A percentile compares a stretch with the other conserved stretches of the same genome.
Evolutionary conservation across 164 flowering plant genomes (phyloP).

Genomic region (Berberis vulgaris): DNA sequence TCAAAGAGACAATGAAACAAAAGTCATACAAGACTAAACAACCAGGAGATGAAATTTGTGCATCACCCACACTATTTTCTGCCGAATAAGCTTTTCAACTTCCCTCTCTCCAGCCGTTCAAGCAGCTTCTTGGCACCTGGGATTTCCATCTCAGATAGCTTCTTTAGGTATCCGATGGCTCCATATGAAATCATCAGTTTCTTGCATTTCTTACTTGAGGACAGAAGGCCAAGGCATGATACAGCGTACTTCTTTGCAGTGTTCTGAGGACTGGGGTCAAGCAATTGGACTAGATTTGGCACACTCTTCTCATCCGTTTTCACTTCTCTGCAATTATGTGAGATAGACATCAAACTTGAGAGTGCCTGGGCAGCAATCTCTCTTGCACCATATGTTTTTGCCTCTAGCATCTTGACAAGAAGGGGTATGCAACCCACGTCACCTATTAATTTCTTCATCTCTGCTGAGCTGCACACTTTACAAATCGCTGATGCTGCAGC

Average conservation of each 20-base stretch:
- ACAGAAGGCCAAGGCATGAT: constrained; percentile 46
- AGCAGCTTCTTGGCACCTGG: constrained; percentile 79
- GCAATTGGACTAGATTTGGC: constrained; percentile 70
- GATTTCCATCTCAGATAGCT: constrained; percentile 72
- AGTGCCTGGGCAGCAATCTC: constrained; percentile 81
- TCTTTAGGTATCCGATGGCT: constrained; percentile 87
- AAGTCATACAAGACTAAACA: constrained; percentile 1
- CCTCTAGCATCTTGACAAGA: constrained; percentile 67
- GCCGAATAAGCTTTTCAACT: constrained; percentile 53
- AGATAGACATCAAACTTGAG: constrained; percentile 39
- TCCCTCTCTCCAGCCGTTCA: constrained; percentile 73
- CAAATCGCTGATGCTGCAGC: constrained; percentile 76
- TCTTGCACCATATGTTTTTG: constrained; percentile 54
- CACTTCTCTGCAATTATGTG: constrained; percentile 53
- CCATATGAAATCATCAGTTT: constrained; percentile 86
- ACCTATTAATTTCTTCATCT: constrained; percentile 61
- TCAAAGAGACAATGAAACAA: constrained; percentile 26
- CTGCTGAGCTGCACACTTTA: constrained; percentile 44
- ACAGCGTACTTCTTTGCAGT: constrained; percentile 83
- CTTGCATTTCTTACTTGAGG: constrained; percentile 76
- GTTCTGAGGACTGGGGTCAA: constrained; percentile 75
- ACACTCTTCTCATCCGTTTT: constrained; percentile 70
- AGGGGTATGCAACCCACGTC: constrained; percentile 70
- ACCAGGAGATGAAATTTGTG: background rate
- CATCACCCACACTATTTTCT: constrained; percentile 28